Conservation (phyloP, 805 yeast species). For the Cyberlindnera xylosilytica region DNA sequence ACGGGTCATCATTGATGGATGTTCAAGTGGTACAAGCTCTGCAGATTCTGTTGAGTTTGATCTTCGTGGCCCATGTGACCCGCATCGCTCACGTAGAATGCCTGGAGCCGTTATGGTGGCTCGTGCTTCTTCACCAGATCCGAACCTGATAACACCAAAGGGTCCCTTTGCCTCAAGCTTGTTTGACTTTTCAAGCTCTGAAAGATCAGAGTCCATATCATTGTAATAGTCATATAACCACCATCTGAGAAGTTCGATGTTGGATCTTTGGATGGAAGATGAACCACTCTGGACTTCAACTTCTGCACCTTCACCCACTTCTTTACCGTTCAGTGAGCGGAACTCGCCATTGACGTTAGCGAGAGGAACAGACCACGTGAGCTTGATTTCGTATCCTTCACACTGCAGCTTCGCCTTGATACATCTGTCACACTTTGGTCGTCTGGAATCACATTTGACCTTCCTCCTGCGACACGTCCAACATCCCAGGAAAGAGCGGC, state of each 20-base stretch:
- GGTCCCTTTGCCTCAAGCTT: conserved; percentile 14
- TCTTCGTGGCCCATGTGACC: too few species aligned
- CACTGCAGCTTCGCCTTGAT: conserved; percentile 61
- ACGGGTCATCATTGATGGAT: not conserved
- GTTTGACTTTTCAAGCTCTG: conserved; percentile 32
- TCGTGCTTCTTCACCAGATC: not conserved
- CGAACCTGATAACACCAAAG: conserved; percentile 14
- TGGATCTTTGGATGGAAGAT: conserved; percentile 49
- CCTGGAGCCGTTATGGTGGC: too few species aligned
- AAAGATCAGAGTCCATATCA: conserved; percentile 70
- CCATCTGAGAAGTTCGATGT: conserved; percentile 48
- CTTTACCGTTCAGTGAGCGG: conserved; percentile 20
- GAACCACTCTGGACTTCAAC: conserved; percentile 11
- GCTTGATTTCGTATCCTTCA: conserved; percentile 78
- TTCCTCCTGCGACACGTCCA: conserved; percentile 86
- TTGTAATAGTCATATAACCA: conserved; percentile 47
- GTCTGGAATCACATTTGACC: conserved; percentile 71
- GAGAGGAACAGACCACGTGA: conserved; percentile 65
- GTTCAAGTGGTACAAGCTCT: not conserved
- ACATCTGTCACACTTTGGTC: conserved; percentile 71
- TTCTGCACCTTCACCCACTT: conserved; percentile 6
- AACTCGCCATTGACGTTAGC: conserved; percentile 40
- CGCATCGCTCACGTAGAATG: too few species aligned
- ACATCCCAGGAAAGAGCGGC: conserved; percentile 72
- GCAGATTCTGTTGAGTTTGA: too few species aligned